Base-by-base conservation (phyloP, 768 basidiomycete genomes). In the Termitomyces sp. region DNA sequence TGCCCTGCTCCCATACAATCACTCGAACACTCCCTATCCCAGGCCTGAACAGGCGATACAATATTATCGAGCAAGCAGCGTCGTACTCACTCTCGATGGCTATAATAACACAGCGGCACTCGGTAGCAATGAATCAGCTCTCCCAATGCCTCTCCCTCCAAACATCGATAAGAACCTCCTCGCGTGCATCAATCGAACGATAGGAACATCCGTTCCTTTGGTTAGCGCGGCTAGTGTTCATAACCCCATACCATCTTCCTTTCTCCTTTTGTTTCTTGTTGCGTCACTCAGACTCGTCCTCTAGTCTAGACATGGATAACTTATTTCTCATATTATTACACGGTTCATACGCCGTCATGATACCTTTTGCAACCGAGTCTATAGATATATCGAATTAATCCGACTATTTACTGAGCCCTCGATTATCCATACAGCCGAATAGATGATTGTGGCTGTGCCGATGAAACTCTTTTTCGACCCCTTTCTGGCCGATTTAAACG, bases 51-150 rank as follows among this genome's bases (percentile, higher is more conserved):
- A 84, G 61, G 78, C 75, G 0, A 63, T 87, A n/a, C 80, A 87
- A 56, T 88, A 87, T 65, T 88, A 84, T 63, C 82, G 86, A 32
- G 79, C 83, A 3, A 83, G 82, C 61, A 84, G 78, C 55, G 74
- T 84, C 40, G 79, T 76, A 3, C 73, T 88, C n/a, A 78, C 82
- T 3, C 70, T 87, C 3, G 80, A 88, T 49, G 82, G 82, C 0
- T 87, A 87, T 64, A 86, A 87, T 62, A 79, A 87, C 58, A 81
- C 83, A 0, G 81, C 76, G 11, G 78, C 46, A 8, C 30, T 47
- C 46, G 21, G 46, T 30, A 21, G 21, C 12, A 47, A 34, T 21
- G 30, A 19, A 21, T 47, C 46, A 7, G 46, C 46, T 19, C 30
- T 27, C 32, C 46, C 46, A 8, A 3, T 14, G 19, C 30, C 46